These are phyloP conservation scores for Calocera viscosa DNA, from an alignment of 768 basidiomycete genomes.

Conservation along the genomic window DNA sequence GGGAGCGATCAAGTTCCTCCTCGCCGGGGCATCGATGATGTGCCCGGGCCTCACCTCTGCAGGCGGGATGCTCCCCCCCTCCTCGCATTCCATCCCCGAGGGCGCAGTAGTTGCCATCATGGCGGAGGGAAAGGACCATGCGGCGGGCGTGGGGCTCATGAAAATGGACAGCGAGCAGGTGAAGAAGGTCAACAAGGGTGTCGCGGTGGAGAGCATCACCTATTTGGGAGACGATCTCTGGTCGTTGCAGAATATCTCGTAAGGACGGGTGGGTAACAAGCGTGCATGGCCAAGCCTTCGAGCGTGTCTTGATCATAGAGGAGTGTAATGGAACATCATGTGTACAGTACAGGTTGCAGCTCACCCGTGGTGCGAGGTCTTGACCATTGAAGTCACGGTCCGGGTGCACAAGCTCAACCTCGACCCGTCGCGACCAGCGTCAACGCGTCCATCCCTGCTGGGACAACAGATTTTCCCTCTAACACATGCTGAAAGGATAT, in stretches of 20 bases:
- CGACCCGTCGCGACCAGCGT: too few species aligned
- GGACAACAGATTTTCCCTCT: background rate
- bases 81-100: slow-evolving; percentile 50
- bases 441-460: too few species aligned
- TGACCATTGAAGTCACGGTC: too few species aligned
- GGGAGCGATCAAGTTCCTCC: slow-evolving; percentile 93
- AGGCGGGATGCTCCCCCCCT: slow-evolving; percentile 75
- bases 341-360: background rate
- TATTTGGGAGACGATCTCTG: slow-evolving; percentile 85
- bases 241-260: slow-evolving; percentile 47
- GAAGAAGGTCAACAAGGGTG: slow-evolving; percentile 73
- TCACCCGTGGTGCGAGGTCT: background rate
- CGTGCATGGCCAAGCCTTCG: background rate
- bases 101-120: slow-evolving; percentile 77
- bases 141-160: slow-evolving; percentile 73
- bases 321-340: background rate
- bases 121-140: slow-evolving; percentile 92
- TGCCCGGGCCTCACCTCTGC: slow-evolving; percentile 90
- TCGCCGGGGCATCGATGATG: slow-evolving; percentile 93
- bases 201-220: slow-evolving; percentile 77
- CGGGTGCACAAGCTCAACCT: too few species aligned
- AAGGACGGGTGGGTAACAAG: background rate
- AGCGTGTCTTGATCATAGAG: background rate
- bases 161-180: slow-evolving; percentile 83
- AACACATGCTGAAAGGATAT: background rate